Percentiles rank a stretch among this genome's conserved stretches.
Conservation (phyloP, 139 green algal species). For the Chlamydomonas asymmetrica region DNA sequence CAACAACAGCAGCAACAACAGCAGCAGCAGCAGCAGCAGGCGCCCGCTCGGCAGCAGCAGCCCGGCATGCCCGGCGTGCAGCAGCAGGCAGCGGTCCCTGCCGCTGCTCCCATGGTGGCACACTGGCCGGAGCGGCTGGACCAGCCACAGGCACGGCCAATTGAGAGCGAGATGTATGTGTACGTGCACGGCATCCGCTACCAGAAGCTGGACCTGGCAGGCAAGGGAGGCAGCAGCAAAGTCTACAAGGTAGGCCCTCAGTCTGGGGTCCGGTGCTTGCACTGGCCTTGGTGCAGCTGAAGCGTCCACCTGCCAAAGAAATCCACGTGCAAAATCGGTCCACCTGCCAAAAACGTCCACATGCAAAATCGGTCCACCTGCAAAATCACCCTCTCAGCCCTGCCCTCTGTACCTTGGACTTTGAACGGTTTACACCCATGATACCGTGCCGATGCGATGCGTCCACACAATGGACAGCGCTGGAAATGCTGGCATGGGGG, state of each 20-base stretch:
- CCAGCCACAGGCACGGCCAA: conserved; percentile 37
- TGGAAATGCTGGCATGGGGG: too few relatives aligned
- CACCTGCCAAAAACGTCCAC: too few relatives aligned
- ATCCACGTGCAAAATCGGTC: too few relatives aligned
- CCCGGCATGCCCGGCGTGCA: conserved; percentile 14
- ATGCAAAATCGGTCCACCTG: too few relatives aligned
- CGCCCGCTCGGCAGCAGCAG: conserved; percentile 5
- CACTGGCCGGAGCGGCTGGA: conserved; percentile 35
- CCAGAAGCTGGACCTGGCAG: conserved; percentile 93
- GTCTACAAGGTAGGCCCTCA: conserved; percentile 78
- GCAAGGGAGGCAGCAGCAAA: conserved; percentile 90
- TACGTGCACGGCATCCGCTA: conserved; percentile 83
- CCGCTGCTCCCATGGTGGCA: background rate
- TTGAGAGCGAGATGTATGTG: conserved; percentile 82
- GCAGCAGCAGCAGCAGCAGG: background rate
- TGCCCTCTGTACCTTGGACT: too few relatives aligned
- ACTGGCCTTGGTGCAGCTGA: too few relatives aligned
- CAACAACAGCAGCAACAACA: conserved; percentile 17
- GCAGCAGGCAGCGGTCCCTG: conserved; percentile 13
- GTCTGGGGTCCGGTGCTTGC: too few relatives aligned
- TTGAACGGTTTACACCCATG: too few relatives aligned
- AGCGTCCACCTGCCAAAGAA: too few relatives aligned
- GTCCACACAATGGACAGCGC: too few relatives aligned
- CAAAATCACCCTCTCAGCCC: too few relatives aligned
- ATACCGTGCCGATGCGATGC: too few relatives aligned